A percentile compares a stretch with the other conserved stretches of the same genome.
These are phyloP conservation scores for Clarireedia paspali DNA, from an alignment of 2,329 filamentous ascomycete species.

Conservation along the genomic window DNA sequence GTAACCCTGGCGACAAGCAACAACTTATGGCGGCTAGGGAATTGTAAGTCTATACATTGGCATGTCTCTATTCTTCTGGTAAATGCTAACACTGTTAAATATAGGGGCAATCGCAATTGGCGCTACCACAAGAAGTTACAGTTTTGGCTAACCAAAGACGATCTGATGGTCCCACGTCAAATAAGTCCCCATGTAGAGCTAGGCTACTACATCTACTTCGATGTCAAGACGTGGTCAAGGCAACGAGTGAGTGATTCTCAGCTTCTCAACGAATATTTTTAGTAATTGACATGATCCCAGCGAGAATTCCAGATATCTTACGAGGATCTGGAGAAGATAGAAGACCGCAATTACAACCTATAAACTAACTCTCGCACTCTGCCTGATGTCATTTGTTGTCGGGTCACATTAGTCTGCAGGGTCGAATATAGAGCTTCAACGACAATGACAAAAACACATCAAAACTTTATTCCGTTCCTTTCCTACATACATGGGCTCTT, in stretches of 20 bases:
- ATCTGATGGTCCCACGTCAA: constrained; percentile 54
- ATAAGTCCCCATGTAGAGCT: constrained; percentile 52
- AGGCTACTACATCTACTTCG: constrained; percentile 61
- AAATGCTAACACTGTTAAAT: constrained; percentile 6
- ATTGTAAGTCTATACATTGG: constrained; percentile 39
- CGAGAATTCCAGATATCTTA: constrained; percentile 55
- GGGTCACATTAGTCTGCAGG: too few species aligned
- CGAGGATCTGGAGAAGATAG: constrained; percentile 48
- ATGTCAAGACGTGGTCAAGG: constrained; percentile 53
- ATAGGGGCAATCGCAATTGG: constrained; percentile 56
- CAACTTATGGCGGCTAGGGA: constrained; percentile 57
- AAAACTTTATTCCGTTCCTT: too few species aligned
- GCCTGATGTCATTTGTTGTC: too few species aligned
- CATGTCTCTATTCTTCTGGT: neutral
- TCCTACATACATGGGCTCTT: too few species aligned
- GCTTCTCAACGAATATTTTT: neutral
- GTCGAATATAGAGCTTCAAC: too few species aligned
- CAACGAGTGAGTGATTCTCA: constrained; percentile 44
- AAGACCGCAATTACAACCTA: constrained; percentile 14
- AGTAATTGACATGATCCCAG: constrained; percentile 31
- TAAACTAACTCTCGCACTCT: too few species aligned
- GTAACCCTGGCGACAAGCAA: constrained; percentile 53
- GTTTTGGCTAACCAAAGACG: constrained; percentile 61
- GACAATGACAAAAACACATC: too few species aligned
- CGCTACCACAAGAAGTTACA: constrained; percentile 61